phyloP scores from a whole-genome alignment of 1,139 yeast species.

The Candida albicans region DNA sequence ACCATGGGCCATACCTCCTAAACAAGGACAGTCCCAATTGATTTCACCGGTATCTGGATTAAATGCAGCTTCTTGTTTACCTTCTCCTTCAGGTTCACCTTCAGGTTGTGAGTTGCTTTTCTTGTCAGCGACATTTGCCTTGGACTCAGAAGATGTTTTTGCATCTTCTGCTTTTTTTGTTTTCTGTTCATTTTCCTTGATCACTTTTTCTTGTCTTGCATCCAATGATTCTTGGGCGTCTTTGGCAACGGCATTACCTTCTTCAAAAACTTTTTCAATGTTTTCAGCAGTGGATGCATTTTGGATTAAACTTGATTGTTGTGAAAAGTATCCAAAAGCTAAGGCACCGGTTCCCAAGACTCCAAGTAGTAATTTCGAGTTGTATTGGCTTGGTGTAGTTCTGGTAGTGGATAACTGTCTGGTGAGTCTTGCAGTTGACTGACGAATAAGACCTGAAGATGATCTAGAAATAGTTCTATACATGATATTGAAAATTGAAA shows the following conservation, averaged over 20 bases:
- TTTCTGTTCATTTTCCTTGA: constrained; percentile 13
- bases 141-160: constrained; percentile 4
- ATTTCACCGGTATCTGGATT: constrained; percentile 98
- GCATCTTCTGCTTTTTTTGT: constrained; percentile 12
- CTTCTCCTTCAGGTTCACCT: constrained; percentile 19
- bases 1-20: constrained; percentile 98
- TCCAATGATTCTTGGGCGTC: constrained; percentile 6
- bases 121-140: constrained; percentile 1
- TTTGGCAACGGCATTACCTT: constrained; percentile 9
- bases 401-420: constrained; percentile 10
- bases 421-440: constrained; percentile 5
- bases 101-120: constrained; percentile 19
- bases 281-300: constrained; percentile 10
- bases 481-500: constrained; percentile 4
- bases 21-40: constrained; percentile 99
- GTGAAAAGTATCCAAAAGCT: constrained; percentile 9
- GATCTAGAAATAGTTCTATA: constrained; percentile 14
- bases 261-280: constrained; percentile 9
- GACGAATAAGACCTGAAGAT: constrained; percentile 10
- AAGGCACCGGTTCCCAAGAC: constrained; percentile 10
- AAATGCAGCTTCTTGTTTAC: constrained; percentile 63
- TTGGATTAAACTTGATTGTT: constrained; percentile 3
- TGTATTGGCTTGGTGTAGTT: constrained; percentile 3
- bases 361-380: constrained; percentile 8
- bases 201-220: constrained; percentile 6